Evolutionary conservation across 1,284 basidiomycete genomes (phyloP), one percentile per base, ranked within the genome.

Genomic region (Ustanciosporium gigantosporum): DNA sequence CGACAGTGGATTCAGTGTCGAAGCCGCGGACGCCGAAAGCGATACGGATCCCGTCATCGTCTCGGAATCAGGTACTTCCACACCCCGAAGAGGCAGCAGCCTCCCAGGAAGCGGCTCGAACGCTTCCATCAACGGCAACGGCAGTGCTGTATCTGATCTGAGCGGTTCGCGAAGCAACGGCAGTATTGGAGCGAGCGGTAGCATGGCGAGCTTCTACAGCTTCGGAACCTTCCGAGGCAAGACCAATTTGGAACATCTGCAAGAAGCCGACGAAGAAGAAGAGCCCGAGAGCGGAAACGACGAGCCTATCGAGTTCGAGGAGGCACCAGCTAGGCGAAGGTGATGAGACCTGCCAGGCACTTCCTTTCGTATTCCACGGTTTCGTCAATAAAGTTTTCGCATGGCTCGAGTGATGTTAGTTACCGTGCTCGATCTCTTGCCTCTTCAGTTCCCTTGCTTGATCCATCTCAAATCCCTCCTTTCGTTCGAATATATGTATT

Each of bases 141-240:
- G 27, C 27, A n/a, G 27, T 29, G 27, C 11, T 29, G n/a, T 29
- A 11, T n/a, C n/a, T n/a, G n/a, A n/a, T n/a, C n/a, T n/a, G n/a
- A n/a, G n/a, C n/a, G n/a, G n/a, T 13, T 25, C 35, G 9, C 20
- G 38, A 4, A 45, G 35, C 36, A 34, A 9, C 22, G 35, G 25
- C 31, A 27, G 25, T 31, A 22, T 9, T 31, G 41, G 41, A 21
- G 29, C 37, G n/a, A 20, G 24, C n/a, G 21, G 20, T 16, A 41
- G 31, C 37, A 57, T 52, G 41, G n/a, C 40, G 17, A 56, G 47
- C 46, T 53, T 58, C 20, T 52, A 46, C 46, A 58, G 60, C 37
- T 64, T 64, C 37, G 50, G 44, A 36, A 46, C 53, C 5, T 53
- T 49, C 49, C 53, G 60, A 13, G 49, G 48, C 43, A 57, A 64